Conservation (phyloP, 2,329 filamentous ascomycete genomes). For the Trichoderma hamatum region DNA sequence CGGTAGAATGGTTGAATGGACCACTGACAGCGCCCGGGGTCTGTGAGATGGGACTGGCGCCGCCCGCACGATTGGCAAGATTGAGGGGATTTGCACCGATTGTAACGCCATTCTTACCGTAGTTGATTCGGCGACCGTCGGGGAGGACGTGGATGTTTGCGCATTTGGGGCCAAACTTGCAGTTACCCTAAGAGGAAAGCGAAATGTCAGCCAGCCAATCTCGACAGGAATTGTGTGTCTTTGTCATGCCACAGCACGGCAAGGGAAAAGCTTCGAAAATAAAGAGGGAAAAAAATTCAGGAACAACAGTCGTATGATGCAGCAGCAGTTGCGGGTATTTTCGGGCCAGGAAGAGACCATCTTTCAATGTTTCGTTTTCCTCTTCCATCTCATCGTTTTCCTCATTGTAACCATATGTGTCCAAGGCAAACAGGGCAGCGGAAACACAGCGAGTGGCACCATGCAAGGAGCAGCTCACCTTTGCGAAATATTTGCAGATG, state of each 20-base stretch:
- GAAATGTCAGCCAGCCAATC: slow-evolving; percentile 20
- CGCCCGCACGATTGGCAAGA: slow-evolving; percentile 66
- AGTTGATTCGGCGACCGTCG: slow-evolving; percentile 90
- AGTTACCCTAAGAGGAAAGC: slow-evolving; percentile 72
- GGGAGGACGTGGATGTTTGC: slow-evolving; percentile 94
- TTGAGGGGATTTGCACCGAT: slow-evolving; percentile 61
- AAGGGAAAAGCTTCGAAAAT: background rate
- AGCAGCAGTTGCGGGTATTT: slow-evolving; percentile 14
- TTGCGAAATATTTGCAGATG: slow-evolving; percentile 98
- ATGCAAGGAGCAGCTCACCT: slow-evolving; percentile 61
- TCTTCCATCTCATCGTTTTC: background rate
- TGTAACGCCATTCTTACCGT: slow-evolving; percentile 69
- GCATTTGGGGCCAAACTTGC: slow-evolving; percentile 98
- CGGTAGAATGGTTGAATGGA: slow-evolving; percentile 60
- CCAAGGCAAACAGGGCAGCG: background rate
- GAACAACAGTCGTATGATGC: background rate
- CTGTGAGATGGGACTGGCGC: slow-evolving; percentile 47
- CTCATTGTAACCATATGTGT: background rate
- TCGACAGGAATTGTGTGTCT: background rate
- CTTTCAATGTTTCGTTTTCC: background rate
- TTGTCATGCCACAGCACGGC: slow-evolving; percentile 7
- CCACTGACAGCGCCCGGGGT: slow-evolving; percentile 40
- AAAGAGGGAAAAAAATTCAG: background rate
- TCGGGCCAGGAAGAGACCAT: slow-evolving; percentile 4
- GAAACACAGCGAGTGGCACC: slow-evolving; percentile 12